phyloP scores from a whole-genome alignment of 352 stramenopile species.

The Globisporangium splendens region DNA sequence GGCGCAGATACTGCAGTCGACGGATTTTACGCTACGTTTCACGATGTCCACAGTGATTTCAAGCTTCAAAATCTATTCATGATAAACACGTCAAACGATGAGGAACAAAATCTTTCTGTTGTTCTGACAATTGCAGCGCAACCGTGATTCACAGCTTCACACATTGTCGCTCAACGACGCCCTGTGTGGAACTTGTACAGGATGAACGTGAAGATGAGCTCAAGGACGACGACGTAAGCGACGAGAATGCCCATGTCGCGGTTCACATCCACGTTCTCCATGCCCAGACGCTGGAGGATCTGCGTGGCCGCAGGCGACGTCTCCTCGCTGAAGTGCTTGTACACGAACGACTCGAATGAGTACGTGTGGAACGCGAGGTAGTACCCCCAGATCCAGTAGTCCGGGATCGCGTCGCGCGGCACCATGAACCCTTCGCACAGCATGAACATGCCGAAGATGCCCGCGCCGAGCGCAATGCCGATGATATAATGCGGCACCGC shows the following conservation, averaged over 20 bases:
- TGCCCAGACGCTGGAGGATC: slow-evolving; percentile 25
- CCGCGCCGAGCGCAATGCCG: slow-evolving; percentile 75
- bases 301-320: not conserved
- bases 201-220: slow-evolving; percentile 49
- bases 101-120: too few species aligned
- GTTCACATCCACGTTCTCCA: slow-evolving; percentile 49
- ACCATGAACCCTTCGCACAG: slow-evolving; percentile 88
- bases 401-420: slow-evolving; percentile 49
- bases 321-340: slow-evolving; percentile 52
- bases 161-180: slow-evolving; percentile 27
- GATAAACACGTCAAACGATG: too few species aligned
- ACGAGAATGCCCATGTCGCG: slow-evolving; percentile 59
- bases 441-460: slow-evolving; percentile 87
- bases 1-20: too few species aligned
- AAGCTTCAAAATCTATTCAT: too few species aligned
- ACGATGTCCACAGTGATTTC: too few species aligned
- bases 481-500: slow-evolving; percentile 85
- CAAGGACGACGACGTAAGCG: slow-evolving; percentile 39
- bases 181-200: slow-evolving; percentile 61
- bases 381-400: slow-evolving; percentile 82
- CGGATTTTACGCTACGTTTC: too few species aligned
- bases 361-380: slow-evolving; percentile 89
- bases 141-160: too few species aligned
- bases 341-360: slow-evolving; percentile 84
- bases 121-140: too few species aligned